A percentile compares a stretch with the other conserved stretches of the same genome.
Conservation (phyloP, 345 rosid genomes). For the Mercurialis annua region DNA sequence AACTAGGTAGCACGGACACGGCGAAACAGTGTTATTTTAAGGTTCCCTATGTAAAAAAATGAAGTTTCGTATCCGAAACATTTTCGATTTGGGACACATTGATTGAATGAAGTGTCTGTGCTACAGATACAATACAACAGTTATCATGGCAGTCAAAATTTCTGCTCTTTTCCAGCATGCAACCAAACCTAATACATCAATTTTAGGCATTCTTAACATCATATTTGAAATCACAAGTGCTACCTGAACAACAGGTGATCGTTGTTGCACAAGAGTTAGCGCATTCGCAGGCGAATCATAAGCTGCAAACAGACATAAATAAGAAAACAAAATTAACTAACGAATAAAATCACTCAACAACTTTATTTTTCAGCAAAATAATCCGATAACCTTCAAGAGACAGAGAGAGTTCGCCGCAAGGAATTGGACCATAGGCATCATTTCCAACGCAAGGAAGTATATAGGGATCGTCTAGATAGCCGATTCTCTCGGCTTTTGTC, state of each 20-base stretch:
- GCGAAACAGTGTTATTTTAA: too few relatives aligned
- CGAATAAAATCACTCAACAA: neutral
- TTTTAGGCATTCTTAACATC: too few relatives aligned
- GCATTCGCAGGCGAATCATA: slow-evolving; percentile 51
- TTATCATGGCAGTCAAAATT: too few relatives aligned
- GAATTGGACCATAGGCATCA: slow-evolving; percentile 68
- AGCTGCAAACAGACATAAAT: slow-evolving; percentile 40
- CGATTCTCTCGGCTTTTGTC: slow-evolving; percentile 57
- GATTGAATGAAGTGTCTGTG: too few relatives aligned
- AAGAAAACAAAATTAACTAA: neutral
- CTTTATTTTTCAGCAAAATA: neutral
- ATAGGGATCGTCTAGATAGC: slow-evolving; percentile 69
- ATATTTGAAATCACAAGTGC: too few relatives aligned
- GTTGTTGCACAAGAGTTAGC: slow-evolving; percentile 60
- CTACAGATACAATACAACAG: too few relatives aligned
- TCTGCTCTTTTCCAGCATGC: too few relatives aligned
- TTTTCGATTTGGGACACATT: too few relatives aligned
- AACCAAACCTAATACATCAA: too few relatives aligned
- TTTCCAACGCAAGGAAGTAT: slow-evolving; percentile 90
- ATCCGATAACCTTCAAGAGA: slow-evolving; percentile 68
- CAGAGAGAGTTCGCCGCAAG: slow-evolving; percentile 70
- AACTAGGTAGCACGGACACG: too few relatives aligned
- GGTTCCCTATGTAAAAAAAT: too few relatives aligned
- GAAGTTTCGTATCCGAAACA: too few relatives aligned
- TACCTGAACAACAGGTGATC: slow-evolving; percentile 83